A percentile compares a stretch with the other conserved stretches of the same genome.
phyloP scores from a whole-genome alignment of 2,329 filamentous ascomycete genomes.

The Rutstroemia sp. region DNA sequence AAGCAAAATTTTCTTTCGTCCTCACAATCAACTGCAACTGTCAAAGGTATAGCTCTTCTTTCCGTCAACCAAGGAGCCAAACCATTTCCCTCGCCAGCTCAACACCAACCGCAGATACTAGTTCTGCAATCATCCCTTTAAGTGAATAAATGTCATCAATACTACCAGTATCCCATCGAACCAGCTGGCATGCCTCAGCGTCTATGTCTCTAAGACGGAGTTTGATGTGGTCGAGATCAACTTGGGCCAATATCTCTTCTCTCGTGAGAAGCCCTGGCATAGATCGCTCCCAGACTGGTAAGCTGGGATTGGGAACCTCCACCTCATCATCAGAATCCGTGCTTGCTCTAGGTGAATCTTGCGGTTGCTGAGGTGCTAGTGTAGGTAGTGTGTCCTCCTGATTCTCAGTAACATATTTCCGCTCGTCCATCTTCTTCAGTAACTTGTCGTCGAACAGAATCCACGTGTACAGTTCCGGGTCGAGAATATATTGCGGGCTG shows the following conservation, averaged over 20 bases:
- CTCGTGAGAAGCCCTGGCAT: slow-evolving; percentile 58
- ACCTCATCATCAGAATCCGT: slow-evolving; percentile 25
- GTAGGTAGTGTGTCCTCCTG: slow-evolving; percentile 5
- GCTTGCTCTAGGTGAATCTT: neutral
- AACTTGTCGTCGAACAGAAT: slow-evolving; percentile 44
- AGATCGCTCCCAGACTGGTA: too few relatives aligned
- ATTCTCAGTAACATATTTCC: slow-evolving; percentile 24
- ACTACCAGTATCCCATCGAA: slow-evolving; percentile 50
- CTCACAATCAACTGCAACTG: too few relatives aligned
- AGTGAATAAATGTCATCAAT: slow-evolving; percentile 43
- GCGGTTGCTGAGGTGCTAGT: neutral
- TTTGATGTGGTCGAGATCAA: slow-evolving; percentile 53
- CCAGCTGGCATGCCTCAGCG: slow-evolving; percentile 33
- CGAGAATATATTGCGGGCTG: slow-evolving; percentile 64
- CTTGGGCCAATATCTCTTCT: slow-evolving; percentile 40
- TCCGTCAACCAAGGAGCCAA: neutral
- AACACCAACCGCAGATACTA: slow-evolving; percentile 58
- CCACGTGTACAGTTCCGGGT: slow-evolving; percentile 60
- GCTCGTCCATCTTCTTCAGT: slow-evolving; percentile 39
- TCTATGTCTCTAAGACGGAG: slow-evolving; percentile 31
- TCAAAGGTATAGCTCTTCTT: too few relatives aligned
- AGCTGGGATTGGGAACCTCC: too few relatives aligned
- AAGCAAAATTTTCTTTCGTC: too few relatives aligned
- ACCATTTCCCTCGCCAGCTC: slow-evolving; percentile 46
- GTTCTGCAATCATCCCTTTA: slow-evolving; percentile 58